Base-by-base conservation (phyloP, 306 rosid species). In the Vicia sativa region DNA sequence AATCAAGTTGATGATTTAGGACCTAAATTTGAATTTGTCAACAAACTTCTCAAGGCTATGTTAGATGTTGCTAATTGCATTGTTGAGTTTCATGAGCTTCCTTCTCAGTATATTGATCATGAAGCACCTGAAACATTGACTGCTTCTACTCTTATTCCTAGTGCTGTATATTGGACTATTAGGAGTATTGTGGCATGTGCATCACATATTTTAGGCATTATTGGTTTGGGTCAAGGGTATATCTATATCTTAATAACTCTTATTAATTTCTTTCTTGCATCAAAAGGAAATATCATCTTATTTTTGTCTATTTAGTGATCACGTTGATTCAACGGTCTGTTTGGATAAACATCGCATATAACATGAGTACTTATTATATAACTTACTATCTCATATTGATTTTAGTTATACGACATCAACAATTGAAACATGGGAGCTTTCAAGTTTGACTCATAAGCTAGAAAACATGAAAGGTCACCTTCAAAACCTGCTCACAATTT, bases 91-190 rank as follows among this genome's bases (percentile, higher is more conserved):
- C 68, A 82, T 66, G 86, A 87, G 29, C 74, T 89, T 57, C 90
- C 79, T 6, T 52, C 65, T 41, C 77, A 69, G 15, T 69, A 83
- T 55, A 62, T 87, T 63, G 61, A 84, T 35, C 25, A 68, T 13
- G 83, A 85, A 13, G 15, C 81, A 19, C 69, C 74, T 2, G 77
- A 78, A 13, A 65, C 67, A 35, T 5, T 65, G 23, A 9, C 68
- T 21, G 68, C 71, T 16, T 58, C 66, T n/a, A 57, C 60, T 73
- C 78, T 50, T 68, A 64, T 89, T 54, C 90, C 92, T 7, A 69
- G 62, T 37, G 85, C 90, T 67, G 90, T 79, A 21, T 89, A 89
- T 79, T 89, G 96, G 96, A 81, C 86, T 56, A 74, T 87, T 72
- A 70, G 87, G 54, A 61, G 96, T 72, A 76, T 78, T 41, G 80